These are phyloP conservation scores for Ustanciosporium gigantosporum DNA, from an alignment of 1,284 basidiomycete genomes.

Conservation along the genomic window DNA sequence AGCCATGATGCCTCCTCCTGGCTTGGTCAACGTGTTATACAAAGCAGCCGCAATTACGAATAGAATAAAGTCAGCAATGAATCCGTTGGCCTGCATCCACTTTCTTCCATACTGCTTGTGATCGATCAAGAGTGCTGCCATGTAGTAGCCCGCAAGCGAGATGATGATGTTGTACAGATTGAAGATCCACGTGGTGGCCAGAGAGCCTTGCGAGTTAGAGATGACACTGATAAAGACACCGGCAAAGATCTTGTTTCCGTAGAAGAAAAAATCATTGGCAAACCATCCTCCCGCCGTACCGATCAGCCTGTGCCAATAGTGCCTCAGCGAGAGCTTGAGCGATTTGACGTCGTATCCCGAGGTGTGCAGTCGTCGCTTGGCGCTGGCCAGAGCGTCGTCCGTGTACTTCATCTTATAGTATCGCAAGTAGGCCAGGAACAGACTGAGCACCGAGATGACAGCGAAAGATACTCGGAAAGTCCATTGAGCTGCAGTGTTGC, in stretches of 20 bases:
- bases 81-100: slow-evolving; percentile 66
- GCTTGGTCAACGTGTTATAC: slow-evolving; percentile 59
- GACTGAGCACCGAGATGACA: slow-evolving; percentile 65
- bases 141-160: slow-evolving; percentile 65
- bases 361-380: slow-evolving; percentile 63
- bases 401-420: slow-evolving; percentile 64
- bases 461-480: slow-evolving; percentile 67
- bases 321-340: slow-evolving; percentile 64
- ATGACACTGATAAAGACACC: slow-evolving; percentile 62
- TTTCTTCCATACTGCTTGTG: slow-evolving; percentile 64
- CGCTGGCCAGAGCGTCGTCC: slow-evolving; percentile 60
- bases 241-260: slow-evolving; percentile 61
- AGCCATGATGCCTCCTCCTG: slow-evolving; percentile 56
- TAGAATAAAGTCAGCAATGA: slow-evolving; percentile 64
- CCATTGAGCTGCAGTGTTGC: slow-evolving; percentile 64
- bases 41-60: slow-evolving; percentile 63
- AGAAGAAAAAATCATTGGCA: slow-evolving; percentile 66
- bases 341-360: slow-evolving; percentile 66
- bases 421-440: slow-evolving; percentile 67
- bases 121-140: slow-evolving; percentile 66
- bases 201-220: slow-evolving; percentile 60
- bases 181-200: slow-evolving; percentile 65
- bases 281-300: slow-evolving; percentile 66
- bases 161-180: slow-evolving; percentile 65
- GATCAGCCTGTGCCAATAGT: slow-evolving; percentile 66